A percentile compares a stretch with the other conserved stretches of the same genome.
Evolutionary conservation across 768 basidiomycete genomes (phyloP).

Genomic region (Nevesoporus exiguus): DNA sequence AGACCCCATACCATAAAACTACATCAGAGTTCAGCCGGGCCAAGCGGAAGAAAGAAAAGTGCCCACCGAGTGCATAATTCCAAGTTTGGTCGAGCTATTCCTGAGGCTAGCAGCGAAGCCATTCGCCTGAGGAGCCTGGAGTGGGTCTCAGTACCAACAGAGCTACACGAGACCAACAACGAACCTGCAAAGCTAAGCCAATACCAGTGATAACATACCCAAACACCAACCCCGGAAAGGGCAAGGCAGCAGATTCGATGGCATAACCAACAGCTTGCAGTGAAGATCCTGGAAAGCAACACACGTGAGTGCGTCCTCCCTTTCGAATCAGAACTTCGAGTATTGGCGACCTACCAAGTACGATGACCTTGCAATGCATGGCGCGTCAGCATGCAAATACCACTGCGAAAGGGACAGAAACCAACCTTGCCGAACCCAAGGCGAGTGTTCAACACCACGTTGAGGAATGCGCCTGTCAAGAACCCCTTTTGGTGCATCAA

Average conservation of each 20-base stretch:
- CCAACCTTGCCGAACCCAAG: constrained; percentile 35
- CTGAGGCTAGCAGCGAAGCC: constrained; percentile 41
- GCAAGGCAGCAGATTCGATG: constrained; percentile 39
- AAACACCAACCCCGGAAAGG: constrained; percentile 45
- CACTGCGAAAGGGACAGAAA: not conserved
- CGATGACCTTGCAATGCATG: constrained; percentile 19
- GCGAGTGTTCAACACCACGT: constrained; percentile 26
- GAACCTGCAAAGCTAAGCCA: constrained; percentile 43
- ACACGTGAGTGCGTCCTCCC: not conserved
- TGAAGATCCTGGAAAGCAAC: constrained; percentile 22
- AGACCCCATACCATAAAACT: constrained; percentile 32
- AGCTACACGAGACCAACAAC: not conserved
- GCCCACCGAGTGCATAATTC: constrained; percentile 36
- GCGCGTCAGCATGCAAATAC: not conserved
- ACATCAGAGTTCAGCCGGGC: not conserved
- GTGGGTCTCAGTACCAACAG: not conserved
- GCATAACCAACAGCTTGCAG: constrained; percentile 31
- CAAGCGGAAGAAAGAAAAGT: constrained; percentile 10
- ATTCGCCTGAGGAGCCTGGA: constrained; percentile 47
- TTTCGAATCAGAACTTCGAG: not conserved
- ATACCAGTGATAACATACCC: constrained; percentile 40
- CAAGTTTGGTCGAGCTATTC: constrained; percentile 38
- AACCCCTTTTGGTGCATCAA: constrained; percentile 27
- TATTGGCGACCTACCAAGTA: constrained; percentile 21
- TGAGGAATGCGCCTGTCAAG: constrained; percentile 32